phyloP scores from a whole-genome alignment of 2,329 filamentous ascomycete genomes.

The Xylariaceae sp. region DNA sequence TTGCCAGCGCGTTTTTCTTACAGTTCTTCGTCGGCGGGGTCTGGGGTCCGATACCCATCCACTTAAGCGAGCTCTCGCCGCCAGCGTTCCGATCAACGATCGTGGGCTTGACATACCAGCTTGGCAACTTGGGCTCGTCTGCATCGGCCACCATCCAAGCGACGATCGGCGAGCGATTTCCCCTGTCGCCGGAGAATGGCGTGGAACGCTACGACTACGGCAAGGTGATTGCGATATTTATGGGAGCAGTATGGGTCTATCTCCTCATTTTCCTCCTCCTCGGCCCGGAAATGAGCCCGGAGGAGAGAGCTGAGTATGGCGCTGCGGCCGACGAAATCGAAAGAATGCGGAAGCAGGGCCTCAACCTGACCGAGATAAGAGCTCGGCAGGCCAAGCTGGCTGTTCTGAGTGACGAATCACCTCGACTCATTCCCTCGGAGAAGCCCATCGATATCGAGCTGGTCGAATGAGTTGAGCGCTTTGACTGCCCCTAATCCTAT shows the following conservation, averaged over 20 bases:
- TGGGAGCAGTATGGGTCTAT: conserved; percentile 16
- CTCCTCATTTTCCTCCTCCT: conserved; percentile 16
- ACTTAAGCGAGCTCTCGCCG: conserved; percentile 21
- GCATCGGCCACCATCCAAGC: conserved; percentile 21
- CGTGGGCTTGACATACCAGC: conserved; percentile 20
- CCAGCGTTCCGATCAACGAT: conserved; percentile 15
- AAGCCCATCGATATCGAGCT: conserved; percentile 17
- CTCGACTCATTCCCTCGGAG: background rate
- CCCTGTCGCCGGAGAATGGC: conserved; percentile 16
- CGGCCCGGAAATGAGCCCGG: conserved; percentile 24
- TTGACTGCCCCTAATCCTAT: background rate
- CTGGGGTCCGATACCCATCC: conserved; percentile 20
- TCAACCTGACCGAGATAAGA: conserved; percentile 19
- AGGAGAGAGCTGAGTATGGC: conserved; percentile 17
- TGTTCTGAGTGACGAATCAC: conserved; percentile 1
- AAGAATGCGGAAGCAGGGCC: conserved; percentile 20
- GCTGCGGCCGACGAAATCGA: conserved; percentile 16
- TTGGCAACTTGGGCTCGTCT: conserved; percentile 20
- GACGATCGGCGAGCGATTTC: conserved; percentile 19
- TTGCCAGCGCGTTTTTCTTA: conserved; percentile 15
- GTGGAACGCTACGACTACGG: conserved; percentile 20
- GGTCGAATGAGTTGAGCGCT: background rate
- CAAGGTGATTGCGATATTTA: conserved; percentile 19
- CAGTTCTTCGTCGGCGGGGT: conserved; percentile 17
- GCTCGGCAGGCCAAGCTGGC: conserved; percentile 12